Percentiles rank a stretch among this genome's conserved stretches.
phyloP scores from a whole-genome alignment of 202 grass and related monocot genomes.

The Panicum hallii region DNA sequence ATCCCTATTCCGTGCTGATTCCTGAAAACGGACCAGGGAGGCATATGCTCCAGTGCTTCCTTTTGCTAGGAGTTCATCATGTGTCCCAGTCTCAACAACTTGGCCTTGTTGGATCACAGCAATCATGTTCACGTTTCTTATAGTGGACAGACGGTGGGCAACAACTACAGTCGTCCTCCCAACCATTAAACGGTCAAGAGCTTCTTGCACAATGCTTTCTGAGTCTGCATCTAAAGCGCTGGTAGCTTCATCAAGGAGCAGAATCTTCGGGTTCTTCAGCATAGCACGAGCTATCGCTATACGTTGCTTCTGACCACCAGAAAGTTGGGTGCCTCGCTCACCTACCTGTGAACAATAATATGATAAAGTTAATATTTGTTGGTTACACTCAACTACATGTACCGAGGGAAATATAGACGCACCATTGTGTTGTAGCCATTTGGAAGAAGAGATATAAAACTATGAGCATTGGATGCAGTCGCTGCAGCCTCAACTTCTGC shows the following conservation, averaged over 20 bases:
- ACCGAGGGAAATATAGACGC: neutral
- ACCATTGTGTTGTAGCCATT: slow-evolving; percentile 97
- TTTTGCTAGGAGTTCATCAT: slow-evolving; percentile 84
- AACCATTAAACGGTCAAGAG: slow-evolving; percentile 95
- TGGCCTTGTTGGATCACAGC: slow-evolving; percentile 97
- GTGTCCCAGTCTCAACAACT: slow-evolving; percentile 93
- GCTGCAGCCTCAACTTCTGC: slow-evolving; percentile 94
- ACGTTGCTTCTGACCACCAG: slow-evolving; percentile 98
- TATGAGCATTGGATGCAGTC: slow-evolving; percentile 97
- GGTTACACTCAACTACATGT: neutral
- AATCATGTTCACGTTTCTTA: slow-evolving; percentile 95
- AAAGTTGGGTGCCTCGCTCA: slow-evolving; percentile 91
- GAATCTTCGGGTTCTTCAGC: slow-evolving; percentile 97
- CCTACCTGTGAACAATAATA: slow-evolving; percentile 64
- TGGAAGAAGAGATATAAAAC: slow-evolving; percentile 89
- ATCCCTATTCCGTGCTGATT: slow-evolving; percentile 75
- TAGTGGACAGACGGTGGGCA: slow-evolving; percentile 90
- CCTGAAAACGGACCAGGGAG: slow-evolving; percentile 91
- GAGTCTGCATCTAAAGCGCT: slow-evolving; percentile 94
- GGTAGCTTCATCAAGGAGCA: slow-evolving; percentile 98
- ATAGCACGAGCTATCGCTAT: slow-evolving; percentile 98
- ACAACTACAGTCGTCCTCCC: slow-evolving; percentile 95
- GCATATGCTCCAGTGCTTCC: slow-evolving; percentile 89
- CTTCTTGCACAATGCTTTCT: slow-evolving; percentile 97
- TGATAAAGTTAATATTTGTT: slow-evolving; percentile 6